Percentiles rank a stretch among this genome's conserved stretches.
These are phyloP conservation scores for Ophidiomyces ophidiicola DNA, from an alignment of 2,329 filamentous ascomycete species.

Conservation along the genomic window DNA sequence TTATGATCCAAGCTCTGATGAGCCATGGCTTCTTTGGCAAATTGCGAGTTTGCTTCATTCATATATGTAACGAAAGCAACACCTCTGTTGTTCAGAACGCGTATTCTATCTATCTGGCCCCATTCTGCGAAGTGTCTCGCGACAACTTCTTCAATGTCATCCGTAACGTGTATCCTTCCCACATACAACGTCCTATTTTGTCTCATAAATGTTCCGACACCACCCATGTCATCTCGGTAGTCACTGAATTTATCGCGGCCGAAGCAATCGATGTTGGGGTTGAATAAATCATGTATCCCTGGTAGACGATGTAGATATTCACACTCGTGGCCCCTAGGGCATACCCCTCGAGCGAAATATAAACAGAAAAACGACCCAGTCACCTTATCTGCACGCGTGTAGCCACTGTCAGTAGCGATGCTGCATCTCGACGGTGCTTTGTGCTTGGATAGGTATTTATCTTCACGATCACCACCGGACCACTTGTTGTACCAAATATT, in stretches of 20 bases:
- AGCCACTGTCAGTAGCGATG: constrained; percentile 65
- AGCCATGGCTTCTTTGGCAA: constrained; percentile 91
- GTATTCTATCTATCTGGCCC: constrained; percentile 78
- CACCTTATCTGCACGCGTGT: constrained; percentile 64
- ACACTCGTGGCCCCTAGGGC: constrained; percentile 83
- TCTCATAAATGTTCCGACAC: constrained; percentile 83
- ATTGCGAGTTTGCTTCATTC: constrained; percentile 80
- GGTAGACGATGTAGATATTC: constrained; percentile 86
- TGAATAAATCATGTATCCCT: constrained; percentile 76
- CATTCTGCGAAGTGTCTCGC: constrained; percentile 92
- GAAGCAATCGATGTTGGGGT: constrained; percentile 90
- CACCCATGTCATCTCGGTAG: constrained; percentile 95
- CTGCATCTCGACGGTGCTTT: constrained; percentile 78
- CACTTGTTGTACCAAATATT: constrained; percentile 99
- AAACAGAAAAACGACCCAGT: constrained; percentile 82
- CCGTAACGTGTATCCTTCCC: constrained; percentile 84
- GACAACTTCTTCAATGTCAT: constrained; percentile 94
- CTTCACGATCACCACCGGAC: constrained; percentile 87
- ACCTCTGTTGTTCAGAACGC: constrained; percentile 76
- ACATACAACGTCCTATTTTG: constrained; percentile 92
- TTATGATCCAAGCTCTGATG: constrained; percentile 84
- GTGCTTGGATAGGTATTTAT: constrained; percentile 74
- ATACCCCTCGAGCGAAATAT: constrained; percentile 71
- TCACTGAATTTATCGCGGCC: constrained; percentile 84
- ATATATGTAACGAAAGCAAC: constrained; percentile 92